Evolutionary conservation across 306 rosid genomes (phyloP).

Genomic region (Purshia tridentata): DNA sequence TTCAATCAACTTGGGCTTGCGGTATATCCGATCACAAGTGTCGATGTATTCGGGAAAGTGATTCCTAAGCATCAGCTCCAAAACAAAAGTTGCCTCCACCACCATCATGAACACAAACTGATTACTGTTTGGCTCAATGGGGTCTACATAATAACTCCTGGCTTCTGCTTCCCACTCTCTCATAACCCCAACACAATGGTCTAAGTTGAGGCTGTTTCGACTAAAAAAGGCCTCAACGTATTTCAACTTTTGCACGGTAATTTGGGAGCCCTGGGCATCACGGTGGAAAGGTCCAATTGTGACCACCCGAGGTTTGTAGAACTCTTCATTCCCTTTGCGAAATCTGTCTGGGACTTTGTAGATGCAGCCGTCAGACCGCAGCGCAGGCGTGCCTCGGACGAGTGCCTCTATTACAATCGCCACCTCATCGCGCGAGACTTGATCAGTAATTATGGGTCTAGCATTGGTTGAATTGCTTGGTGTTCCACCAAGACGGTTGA

Average conservation of each 20-base stretch:
- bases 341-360: not conserved
- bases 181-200: not conserved
- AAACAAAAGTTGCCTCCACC: not conserved
- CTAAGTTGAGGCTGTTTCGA: not conserved
- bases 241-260: not conserved
- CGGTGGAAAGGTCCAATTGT: not conserved
- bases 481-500: too few species aligned
- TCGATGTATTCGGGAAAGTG: not conserved
- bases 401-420: too few species aligned
- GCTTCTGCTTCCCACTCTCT: not conserved
- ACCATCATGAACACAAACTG: not conserved
- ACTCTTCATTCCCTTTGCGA: not conserved
- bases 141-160: not conserved
- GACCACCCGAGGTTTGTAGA: conserved; percentile 1
- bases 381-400: not conserved
- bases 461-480: too few species aligned
- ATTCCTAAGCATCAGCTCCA: not conserved
- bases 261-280: too few species aligned
- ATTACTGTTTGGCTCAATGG: not conserved
- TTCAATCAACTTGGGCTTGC: not conserved
- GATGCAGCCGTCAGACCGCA: not conserved
- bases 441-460: too few species aligned
- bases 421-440: too few species aligned
- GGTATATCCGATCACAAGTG: not conserved
- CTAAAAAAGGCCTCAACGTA: not conserved